phyloP scores from a whole-genome alignment of 148 eudicot genomes.

The Oxyria digyna region DNA sequence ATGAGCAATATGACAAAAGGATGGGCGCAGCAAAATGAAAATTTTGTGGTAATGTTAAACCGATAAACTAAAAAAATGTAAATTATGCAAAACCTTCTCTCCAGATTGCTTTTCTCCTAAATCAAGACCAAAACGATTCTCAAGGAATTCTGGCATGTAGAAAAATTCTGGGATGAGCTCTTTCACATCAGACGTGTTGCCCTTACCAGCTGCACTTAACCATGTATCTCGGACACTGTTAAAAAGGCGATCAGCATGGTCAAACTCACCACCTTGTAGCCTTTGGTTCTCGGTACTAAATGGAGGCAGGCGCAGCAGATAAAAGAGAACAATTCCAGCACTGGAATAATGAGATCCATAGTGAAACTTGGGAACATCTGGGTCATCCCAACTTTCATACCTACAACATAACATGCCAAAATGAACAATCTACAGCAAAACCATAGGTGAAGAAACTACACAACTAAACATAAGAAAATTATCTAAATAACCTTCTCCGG shows the following conservation, averaged over 20 bases:
- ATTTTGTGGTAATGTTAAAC: not conserved
- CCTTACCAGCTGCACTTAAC: slow-evolving; percentile 97
- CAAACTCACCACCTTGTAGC: slow-evolving; percentile 99
- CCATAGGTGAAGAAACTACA: not conserved
- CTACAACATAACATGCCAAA: slow-evolving; percentile 19
- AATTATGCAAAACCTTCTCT: slow-evolving; percentile 46
- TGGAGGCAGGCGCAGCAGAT: slow-evolving; percentile 89
- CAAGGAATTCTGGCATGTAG: slow-evolving; percentile 95
- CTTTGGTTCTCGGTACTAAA: slow-evolving; percentile 86
- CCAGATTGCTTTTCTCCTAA: slow-evolving; percentile 99
- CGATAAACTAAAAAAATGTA: not conserved
- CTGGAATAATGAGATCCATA: slow-evolving; percentile 99
- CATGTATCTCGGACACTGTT: slow-evolving; percentile 86
- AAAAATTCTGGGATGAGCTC: slow-evolving; percentile 96
- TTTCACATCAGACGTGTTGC: slow-evolving; percentile 97
- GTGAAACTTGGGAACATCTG: slow-evolving; percentile 98
- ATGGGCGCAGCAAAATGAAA: not conserved
- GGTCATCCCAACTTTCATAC: slow-evolving; percentile 99
- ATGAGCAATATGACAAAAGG: not conserved
- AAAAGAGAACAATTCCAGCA: slow-evolving; percentile 97
- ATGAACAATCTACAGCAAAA: slow-evolving; percentile 6
- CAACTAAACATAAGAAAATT: not conserved
- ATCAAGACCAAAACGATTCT: slow-evolving; percentile 80
- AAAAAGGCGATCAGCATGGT: slow-evolving; percentile 99
- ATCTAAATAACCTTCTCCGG: slow-evolving; percentile 51